Conservation (phyloP, 768 basidiomycete species). For the Baorangia bicolor region DNA sequence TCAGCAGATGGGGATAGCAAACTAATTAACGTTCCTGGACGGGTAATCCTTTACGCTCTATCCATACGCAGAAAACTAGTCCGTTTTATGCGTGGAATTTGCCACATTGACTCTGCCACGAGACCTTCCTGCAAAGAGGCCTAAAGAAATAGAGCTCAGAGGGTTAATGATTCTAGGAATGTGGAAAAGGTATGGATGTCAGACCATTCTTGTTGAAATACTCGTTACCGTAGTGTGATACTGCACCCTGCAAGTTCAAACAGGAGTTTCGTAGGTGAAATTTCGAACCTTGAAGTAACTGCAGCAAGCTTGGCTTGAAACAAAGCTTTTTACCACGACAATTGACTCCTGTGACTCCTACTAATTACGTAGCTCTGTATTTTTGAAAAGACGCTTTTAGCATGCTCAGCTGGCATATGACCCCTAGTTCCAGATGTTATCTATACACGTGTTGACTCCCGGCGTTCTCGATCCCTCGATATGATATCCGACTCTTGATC, state of each 20-base stretch:
- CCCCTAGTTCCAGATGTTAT: background rate
- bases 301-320: too few relatives aligned
- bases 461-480: background rate
- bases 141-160: background rate
- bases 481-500: constrained; percentile 5
- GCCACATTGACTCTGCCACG: background rate
- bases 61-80: background rate
- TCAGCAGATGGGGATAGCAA: background rate
- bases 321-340: too few relatives aligned
- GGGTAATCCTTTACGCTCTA: too few relatives aligned
- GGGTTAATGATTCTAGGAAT: background rate
- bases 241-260: background rate
- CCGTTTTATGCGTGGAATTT: background rate
- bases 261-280: background rate
- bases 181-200: background rate
- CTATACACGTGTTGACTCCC: background rate
- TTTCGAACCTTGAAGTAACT: too few relatives aligned
- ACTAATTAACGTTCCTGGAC: background rate
- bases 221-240: background rate
- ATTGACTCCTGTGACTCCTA: too few relatives aligned
- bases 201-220: background rate
- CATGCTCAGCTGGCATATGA: background rate
- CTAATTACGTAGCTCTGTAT: background rate
- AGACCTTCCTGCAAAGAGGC: background rate
- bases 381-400: background rate